Evolutionary conservation across 306 rosid species (phyloP).

Genomic region (Dryas octopetala): DNA sequence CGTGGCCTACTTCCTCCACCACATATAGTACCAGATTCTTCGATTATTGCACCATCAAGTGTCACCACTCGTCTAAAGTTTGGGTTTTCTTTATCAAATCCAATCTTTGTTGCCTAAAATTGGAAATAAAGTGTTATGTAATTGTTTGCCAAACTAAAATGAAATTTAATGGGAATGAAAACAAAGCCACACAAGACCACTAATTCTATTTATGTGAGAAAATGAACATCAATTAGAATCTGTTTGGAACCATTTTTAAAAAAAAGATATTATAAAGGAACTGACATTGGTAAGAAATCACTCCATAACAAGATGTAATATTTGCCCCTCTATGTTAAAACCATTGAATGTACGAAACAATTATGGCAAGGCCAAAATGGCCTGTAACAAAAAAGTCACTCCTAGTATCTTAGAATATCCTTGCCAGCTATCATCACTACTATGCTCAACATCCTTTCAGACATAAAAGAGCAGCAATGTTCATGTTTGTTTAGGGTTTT

Average conservation of each 20-base stretch:
- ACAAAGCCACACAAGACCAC: neutral
- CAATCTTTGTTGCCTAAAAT: slow-evolving; percentile 79
- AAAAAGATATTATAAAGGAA: neutral
- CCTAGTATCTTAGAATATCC: neutral
- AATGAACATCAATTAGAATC: neutral
- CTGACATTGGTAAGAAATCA: neutral
- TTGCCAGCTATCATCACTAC: neutral
- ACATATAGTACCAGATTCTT: slow-evolving; percentile 91
- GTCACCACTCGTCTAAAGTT: slow-evolving; percentile 90
- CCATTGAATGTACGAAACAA: neutral
- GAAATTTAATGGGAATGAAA: neutral
- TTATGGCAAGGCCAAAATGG: neutral
- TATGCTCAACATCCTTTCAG: neutral
- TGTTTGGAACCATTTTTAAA: neutral
- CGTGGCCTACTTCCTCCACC: slow-evolving; percentile 93
- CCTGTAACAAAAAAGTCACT: neutral
- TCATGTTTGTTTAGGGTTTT: neutral
- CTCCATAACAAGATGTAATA: neutral
- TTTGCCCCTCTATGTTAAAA: neutral
- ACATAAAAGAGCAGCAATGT: neutral
- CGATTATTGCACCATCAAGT: slow-evolving; percentile 88
- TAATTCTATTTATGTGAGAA: neutral
- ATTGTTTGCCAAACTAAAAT: slow-evolving; percentile 6
- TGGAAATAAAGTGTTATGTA: slow-evolving; percentile 23
- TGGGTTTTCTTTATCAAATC: slow-evolving; percentile 53